phyloP scores from a whole-genome alignment of 306 rosid genomes.

The Citrullus amarus region DNA sequence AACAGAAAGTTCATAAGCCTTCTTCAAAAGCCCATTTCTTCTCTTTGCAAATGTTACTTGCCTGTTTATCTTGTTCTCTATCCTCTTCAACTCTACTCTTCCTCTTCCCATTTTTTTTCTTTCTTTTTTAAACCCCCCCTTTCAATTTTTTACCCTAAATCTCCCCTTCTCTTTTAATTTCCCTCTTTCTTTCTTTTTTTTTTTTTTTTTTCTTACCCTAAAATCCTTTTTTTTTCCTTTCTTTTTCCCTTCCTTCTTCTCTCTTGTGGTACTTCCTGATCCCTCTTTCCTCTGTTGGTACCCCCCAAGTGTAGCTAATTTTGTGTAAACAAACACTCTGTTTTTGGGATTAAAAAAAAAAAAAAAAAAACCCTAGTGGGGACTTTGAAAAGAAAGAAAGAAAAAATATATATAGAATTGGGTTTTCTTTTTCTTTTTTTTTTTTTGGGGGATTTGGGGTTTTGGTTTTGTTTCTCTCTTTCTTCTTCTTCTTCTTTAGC shows the following conservation, averaged over 20 bases:
- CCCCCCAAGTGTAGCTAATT: slow-evolving; percentile 34
- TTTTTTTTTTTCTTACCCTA: not conserved
- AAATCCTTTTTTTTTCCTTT: slow-evolving; percentile 9
- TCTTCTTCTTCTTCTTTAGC: not conserved
- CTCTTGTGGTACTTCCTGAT: slow-evolving; percentile 23
- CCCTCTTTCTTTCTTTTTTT: slow-evolving; percentile 8
- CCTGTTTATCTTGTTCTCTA: slow-evolving; percentile 14
- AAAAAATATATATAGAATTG: not conserved
- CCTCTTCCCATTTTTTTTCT: not conserved
- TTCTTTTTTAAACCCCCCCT: not conserved
- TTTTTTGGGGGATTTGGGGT: not conserved
- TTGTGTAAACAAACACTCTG: slow-evolving; percentile 39
- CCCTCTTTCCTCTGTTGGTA: slow-evolving; percentile 37
- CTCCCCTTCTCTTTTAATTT: not conserved
- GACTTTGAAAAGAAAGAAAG: too few species aligned
- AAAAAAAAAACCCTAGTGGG: slow-evolving; percentile 18
- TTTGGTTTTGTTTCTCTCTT: not conserved
- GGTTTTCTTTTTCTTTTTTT: not conserved
- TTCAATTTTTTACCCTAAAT: too few species aligned
- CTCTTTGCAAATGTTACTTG: slow-evolving; percentile 13
- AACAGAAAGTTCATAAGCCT: slow-evolving; percentile 12
- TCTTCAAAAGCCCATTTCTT: slow-evolving; percentile 8
- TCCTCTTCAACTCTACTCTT: slow-evolving; percentile 13
- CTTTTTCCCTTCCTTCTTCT: slow-evolving; percentile 32
- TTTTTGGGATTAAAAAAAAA: slow-evolving; percentile 11